These are phyloP conservation scores for Fusarium denticulatum DNA, from an alignment of 2,329 filamentous ascomycete species.

Conservation along the genomic window DNA sequence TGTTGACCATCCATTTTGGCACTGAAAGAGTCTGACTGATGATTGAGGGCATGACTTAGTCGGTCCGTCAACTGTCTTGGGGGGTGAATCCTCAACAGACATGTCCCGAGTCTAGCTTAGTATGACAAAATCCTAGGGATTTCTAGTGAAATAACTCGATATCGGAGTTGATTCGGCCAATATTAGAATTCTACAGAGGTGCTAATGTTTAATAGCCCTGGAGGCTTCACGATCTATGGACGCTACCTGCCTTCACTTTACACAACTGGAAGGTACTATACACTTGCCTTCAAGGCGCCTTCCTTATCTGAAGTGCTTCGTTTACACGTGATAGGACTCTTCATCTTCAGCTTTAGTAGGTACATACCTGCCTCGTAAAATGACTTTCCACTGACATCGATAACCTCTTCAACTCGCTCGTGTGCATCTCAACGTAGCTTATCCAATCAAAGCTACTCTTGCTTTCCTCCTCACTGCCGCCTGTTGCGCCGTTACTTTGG, in stretches of 20 bases:
- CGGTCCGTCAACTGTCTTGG: background rate
- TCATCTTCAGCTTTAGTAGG: background rate
- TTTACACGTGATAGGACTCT: background rate
- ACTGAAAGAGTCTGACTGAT: too few species aligned
- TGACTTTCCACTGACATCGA: background rate
- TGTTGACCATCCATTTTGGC: background rate
- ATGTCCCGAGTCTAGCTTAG: background rate
- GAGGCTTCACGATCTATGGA: background rate
- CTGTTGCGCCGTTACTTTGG: conserved; percentile 35
- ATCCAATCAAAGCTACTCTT: conserved; percentile 18
- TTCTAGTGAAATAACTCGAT: background rate
- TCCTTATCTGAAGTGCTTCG: conserved; percentile 2
- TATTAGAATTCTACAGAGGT: background rate
- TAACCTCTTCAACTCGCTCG: background rate
- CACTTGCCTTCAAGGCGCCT: background rate
- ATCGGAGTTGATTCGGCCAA: conserved; percentile 8
- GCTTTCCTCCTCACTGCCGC: conserved; percentile 29
- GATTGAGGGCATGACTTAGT: background rate
- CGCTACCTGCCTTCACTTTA: background rate
- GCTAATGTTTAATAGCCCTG: background rate
- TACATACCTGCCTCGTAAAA: background rate
- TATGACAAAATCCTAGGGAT: background rate
- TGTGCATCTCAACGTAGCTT: background rate
- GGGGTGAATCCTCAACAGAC: background rate
- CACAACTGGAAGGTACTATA: conserved; percentile 10